Percentiles rank a stretch among this genome's conserved stretches.
Evolutionary conservation across 148 eudicot genomes (phyloP).

Genomic region (Heliosperma pusillum): DNA sequence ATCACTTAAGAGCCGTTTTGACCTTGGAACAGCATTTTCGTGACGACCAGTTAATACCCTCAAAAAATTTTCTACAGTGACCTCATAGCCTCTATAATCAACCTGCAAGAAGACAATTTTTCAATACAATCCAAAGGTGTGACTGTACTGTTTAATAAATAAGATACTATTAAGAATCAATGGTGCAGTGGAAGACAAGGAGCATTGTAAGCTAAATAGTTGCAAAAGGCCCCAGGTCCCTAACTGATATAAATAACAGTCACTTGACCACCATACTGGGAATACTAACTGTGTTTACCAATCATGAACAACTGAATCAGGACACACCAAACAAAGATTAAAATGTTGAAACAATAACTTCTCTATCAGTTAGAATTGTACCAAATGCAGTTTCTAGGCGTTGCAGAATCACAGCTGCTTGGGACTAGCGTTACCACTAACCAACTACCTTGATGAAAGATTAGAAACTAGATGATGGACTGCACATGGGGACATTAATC

Average conservation of each 20-base stretch:
- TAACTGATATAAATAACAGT: background rate
- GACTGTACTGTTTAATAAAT: background rate
- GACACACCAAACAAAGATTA: background rate
- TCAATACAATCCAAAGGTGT: background rate
- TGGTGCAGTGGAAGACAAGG: background rate
- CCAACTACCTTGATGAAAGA: background rate
- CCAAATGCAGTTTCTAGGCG: background rate
- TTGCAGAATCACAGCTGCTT: background rate
- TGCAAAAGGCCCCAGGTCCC: background rate
- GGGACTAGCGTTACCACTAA: background rate
- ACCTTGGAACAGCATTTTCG: slow-evolving; percentile 91
- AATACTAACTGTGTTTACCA: background rate
- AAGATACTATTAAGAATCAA: background rate
- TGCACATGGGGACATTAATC: background rate
- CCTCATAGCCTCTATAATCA: slow-evolving; percentile 98
- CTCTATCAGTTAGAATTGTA: background rate
- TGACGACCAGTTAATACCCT: slow-evolving; percentile 93
- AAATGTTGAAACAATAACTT: background rate
- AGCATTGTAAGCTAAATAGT: background rate
- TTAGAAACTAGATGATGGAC: background rate
- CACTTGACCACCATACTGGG: background rate
- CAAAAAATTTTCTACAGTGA: slow-evolving; percentile 90
- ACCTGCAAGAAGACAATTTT: slow-evolving; percentile 43
- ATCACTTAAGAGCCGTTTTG: slow-evolving; percentile 91
- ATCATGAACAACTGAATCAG: background rate